A percentile compares a stretch with the other conserved stretches of the same genome.
Evolutionary conservation across 2,329 filamentous ascomycete species (phyloP).

Genomic region (Xylariales sp.): DNA sequence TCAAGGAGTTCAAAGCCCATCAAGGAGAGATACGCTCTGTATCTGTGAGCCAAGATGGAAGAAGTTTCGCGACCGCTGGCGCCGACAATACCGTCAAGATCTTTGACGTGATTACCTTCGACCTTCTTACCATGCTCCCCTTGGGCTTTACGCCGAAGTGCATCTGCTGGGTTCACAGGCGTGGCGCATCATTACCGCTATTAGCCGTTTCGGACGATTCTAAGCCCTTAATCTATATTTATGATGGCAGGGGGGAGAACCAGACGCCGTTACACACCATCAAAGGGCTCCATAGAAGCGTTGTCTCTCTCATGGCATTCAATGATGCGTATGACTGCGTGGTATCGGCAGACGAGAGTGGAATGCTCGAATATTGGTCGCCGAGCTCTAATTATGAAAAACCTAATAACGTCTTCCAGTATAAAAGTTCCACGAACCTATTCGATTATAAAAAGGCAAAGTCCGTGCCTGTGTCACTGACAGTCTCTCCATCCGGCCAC

Average conservation of each 20-base stretch:
- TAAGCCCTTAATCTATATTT: conserved; percentile 80
- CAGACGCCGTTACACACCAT: conserved; percentile 81
- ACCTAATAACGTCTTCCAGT: conserved; percentile 88
- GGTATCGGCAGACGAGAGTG: conserved; percentile 85
- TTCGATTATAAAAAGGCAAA: conserved; percentile 99
- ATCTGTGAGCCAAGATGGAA: conserved; percentile 87
- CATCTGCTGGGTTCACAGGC: conserved; percentile 91
- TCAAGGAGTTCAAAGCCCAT: conserved; percentile 97
- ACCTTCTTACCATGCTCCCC: conserved; percentile 84
- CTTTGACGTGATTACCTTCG: conserved; percentile 86
- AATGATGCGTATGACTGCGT: conserved; percentile 92
- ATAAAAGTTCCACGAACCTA: conserved; percentile 92
- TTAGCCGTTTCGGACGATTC: conserved; percentile 84
- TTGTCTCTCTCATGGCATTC: conserved; percentile 87
- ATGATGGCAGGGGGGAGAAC: conserved; percentile 88
- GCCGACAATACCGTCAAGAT: conserved; percentile 83
- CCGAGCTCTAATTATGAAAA: conserved; percentile 86
- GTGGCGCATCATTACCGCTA: conserved; percentile 87
- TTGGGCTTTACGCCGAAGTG: conserved; percentile 80
- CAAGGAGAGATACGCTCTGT: conserved; percentile 84
- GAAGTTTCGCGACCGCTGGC: conserved; percentile 92
- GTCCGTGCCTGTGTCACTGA: conserved; percentile 82
- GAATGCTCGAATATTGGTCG: conserved; percentile 98
- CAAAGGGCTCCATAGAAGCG: conserved; percentile 80
- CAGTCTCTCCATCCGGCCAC: conserved; percentile 85